Evolutionary conservation across 2,329 filamentous ascomycete genomes (phyloP).

Genomic region (Calonectria pseudoturangicola): DNA sequence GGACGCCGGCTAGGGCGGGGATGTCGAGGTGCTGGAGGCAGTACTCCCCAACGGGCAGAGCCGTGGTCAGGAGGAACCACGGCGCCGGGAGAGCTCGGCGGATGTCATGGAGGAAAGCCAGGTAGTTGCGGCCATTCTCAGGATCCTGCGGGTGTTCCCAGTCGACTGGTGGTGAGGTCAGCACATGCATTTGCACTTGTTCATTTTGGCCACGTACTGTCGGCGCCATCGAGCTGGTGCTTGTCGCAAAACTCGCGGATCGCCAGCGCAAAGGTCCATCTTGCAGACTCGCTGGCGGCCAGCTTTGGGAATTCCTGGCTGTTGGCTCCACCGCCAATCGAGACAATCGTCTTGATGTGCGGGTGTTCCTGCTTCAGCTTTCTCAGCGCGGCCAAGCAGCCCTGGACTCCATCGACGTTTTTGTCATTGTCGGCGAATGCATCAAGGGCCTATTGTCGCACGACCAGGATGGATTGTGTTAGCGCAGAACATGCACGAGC

Average conservation of each 20-base stretch:
- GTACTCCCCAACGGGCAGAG: slow-evolving; percentile 78
- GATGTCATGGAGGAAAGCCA: slow-evolving; percentile 73
- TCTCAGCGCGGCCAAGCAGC: slow-evolving; percentile 76
- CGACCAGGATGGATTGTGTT: not conserved
- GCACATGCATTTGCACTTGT: not conserved
- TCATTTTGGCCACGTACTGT: slow-evolving; percentile 65
- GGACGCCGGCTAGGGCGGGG: slow-evolving; percentile 66
- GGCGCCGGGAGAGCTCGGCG: slow-evolving; percentile 73
- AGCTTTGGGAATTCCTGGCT: slow-evolving; percentile 77
- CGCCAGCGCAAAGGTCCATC: slow-evolving; percentile 73
- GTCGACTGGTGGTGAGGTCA: slow-evolving; percentile 69
- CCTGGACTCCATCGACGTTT: slow-evolving; percentile 74
- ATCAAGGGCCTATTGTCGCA: slow-evolving; percentile 67
- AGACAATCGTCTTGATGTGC: slow-evolving; percentile 76
- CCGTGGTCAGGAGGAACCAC: slow-evolving; percentile 75
- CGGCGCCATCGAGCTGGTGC: slow-evolving; percentile 77
- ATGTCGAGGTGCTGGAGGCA: slow-evolving; percentile 77
- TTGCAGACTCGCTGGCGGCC: slow-evolving; percentile 67
- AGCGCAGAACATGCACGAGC: not conserved
- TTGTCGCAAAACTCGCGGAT: slow-evolving; percentile 73
- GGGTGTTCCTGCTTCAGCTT: slow-evolving; percentile 75
- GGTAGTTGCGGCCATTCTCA: slow-evolving; percentile 74
- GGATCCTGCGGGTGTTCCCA: slow-evolving; percentile 79
- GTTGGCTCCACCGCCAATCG: slow-evolving; percentile 78
- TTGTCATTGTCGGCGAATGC: slow-evolving; percentile 78